Conservation (phyloP, 106 monocot species). For the Dendrobium chrysotoxum region DNA sequence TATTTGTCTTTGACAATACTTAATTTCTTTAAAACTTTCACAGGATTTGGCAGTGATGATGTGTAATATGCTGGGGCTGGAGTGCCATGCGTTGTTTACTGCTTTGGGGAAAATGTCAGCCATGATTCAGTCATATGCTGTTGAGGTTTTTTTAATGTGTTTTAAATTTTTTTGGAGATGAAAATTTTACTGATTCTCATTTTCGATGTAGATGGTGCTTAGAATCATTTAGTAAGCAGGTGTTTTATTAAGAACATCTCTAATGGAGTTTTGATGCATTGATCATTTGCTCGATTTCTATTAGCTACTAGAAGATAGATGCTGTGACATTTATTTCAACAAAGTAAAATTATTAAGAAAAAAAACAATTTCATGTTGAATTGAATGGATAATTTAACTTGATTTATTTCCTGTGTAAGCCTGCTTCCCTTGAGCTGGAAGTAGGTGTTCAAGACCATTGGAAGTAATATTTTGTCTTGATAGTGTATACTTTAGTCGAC, state of each 20-base stretch:
- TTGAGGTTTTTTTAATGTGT: neutral
- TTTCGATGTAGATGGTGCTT: neutral
- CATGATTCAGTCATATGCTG: neutral
- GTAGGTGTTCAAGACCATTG: no score
- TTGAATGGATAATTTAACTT: neutral
- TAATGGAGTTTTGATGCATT: neutral
- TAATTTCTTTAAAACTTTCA: neutral
- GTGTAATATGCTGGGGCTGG: neutral
- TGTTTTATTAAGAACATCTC: neutral
- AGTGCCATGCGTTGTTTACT: neutral
- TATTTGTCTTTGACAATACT: neutral
- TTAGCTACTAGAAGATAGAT: neutral
- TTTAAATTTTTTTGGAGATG: neutral
- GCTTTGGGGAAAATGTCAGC: conserved; percentile 2
- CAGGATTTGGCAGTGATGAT: neutral
- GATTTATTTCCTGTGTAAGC: neutral
- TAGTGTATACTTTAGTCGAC: no score
- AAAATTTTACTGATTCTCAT: neutral
- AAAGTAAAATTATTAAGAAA: no score
- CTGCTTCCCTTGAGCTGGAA: neutral
- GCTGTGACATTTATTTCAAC: neutral
- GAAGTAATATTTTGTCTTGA: no score
- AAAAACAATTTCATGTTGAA: no score
- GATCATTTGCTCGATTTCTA: neutral
- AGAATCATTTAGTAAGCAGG: neutral